Base-by-base conservation (phyloP, 257 asterid genomes). In the Eucommia ulmoides region DNA sequence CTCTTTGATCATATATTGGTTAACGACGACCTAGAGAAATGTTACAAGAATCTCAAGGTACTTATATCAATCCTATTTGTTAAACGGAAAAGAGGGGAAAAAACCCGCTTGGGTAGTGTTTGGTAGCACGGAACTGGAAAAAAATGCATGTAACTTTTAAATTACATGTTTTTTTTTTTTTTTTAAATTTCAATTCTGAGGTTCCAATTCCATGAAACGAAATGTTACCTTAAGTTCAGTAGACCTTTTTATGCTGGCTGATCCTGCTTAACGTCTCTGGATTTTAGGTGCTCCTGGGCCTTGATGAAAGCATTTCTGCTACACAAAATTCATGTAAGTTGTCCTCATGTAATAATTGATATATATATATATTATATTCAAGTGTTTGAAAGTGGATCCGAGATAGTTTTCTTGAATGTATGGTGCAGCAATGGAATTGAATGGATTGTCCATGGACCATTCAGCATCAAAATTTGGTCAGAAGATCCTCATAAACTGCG, bases 1-100 rank as follows among this genome's bases (percentile, higher is more conserved):
- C 87, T 88, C 25, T 88, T 88, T 46, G 93, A 82, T 75, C 88
- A 88, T 60, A 56, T 76, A 41, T 71, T 88, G 78, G 80, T 80
- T 22, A 88, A 88, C 49, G 83, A 88, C 58, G 74, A 84, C 60
- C 79, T 88, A 2, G 85, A 80, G 33, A 29, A 53, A 44, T 88
- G 96, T 74, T 88, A 84, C 38, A 60, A 64, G 51, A 64, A 68
- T 41, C 93, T 88, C 33, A 88, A 88, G 94, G 97, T 80, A 52
- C 71, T 35, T n/a, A n/a, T n/a, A n/a, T n/a, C n/a, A n/a, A n/a
- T n/a, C n/a, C n/a, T n/a, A n/a, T n/a, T n/a, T n/a, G n/a, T n/a
- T n/a, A n/a, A n/a, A n/a, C n/a, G n/a, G n/a, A n/a, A n/a, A n/a
- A n/a, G n/a, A n/a, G n/a, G n/a, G n/a, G n/a, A n/a, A 35, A 35